Evolutionary conservation across 2,329 filamentous ascomycete species (phyloP), one percentile per base, ranked within the genome.

Genomic region (Apiospora aurea): DNA sequence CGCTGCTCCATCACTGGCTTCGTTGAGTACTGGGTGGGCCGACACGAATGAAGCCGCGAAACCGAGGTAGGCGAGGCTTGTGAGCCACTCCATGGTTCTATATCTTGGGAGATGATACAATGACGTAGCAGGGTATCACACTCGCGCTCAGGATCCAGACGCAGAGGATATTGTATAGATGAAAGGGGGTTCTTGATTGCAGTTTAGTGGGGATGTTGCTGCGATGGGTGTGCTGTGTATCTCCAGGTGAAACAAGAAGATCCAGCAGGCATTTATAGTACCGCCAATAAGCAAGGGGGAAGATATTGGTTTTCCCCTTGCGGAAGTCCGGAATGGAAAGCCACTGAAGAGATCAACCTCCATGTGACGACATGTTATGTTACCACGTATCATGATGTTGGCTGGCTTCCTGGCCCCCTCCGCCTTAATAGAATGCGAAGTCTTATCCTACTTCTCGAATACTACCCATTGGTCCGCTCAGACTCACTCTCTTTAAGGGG

Each of bases 181-280:
- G 57, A 64, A 24, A 41, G 34, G 57, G 57, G 8, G 18, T 64
- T 64, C 57, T 64, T 41, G 34, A 64, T 64, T 64, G 57, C 29
- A 41, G 29, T 41, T 64, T 11, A 41, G 21, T 64, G 57, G 29
- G 18, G 51, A 24, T 24, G 10, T 16, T 57, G 24, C 24, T 57
- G 53, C 18, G 29, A 8, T 61, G 8, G 29, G 29, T 38, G 53
- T 64, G 57, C 34, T 11, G 34, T 41, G 5, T 10, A 13, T 24
- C 10, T 6, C 29, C 57, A 21, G 57, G 14, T 4, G 34, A 64
- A 41, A 34, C 57, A 34, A 41, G 57, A 13, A 41, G 57, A 18
- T 11, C 57, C 57, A 64, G 29, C 21, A 41, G 57, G 18, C 57
- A 64, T 64, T 41, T 64, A 64, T 64, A 64, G 57, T 64, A n/a